A percentile compares a stretch with the other conserved stretches of the same genome.
phyloP scores from a whole-genome alignment of 495 filamentous ascomycete species.

The Penicillium macrosclerotiorum region DNA sequence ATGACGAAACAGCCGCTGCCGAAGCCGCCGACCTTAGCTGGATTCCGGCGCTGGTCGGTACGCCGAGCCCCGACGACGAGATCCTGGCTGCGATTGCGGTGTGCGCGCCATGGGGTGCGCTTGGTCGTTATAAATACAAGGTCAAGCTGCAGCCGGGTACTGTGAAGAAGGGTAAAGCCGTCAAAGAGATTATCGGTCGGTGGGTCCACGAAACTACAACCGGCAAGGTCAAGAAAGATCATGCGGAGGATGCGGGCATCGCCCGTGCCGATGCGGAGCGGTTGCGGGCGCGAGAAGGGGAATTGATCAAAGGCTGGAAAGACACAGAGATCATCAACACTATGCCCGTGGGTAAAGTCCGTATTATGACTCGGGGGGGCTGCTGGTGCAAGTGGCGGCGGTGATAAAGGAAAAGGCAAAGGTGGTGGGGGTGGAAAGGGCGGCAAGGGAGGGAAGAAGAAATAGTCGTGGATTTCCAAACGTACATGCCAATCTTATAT shows the following conservation, averaged over 20 bases:
- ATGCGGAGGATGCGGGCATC: constrained; percentile 48
- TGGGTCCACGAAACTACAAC: constrained; percentile 61
- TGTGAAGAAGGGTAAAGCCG: constrained; percentile 91
- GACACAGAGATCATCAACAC: constrained; percentile 77
- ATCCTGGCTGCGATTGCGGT: constrained; percentile 86
- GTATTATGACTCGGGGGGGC: constrained; percentile 65
- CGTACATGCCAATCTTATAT: too few species aligned
- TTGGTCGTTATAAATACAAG: constrained; percentile 79
- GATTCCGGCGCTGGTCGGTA: constrained; percentile 75
- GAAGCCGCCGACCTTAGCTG: constrained; percentile 50
- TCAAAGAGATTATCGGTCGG: constrained; percentile 76
- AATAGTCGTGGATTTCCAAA: neutral
- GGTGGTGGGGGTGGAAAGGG: constrained; percentile 45
- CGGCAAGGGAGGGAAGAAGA: constrained; percentile 29
- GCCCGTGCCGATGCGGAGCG: constrained; percentile 66
- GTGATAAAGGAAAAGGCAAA: constrained; percentile 46
- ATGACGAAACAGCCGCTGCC: constrained; percentile 48
- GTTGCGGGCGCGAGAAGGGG: constrained; percentile 78
- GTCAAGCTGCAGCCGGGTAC: constrained; percentile 88
- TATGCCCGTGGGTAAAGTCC: constrained; percentile 82
- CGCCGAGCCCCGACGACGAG: constrained; percentile 76
- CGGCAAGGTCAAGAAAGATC: constrained; percentile 49
- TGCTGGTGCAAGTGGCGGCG: constrained; percentile 40
- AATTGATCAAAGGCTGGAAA: constrained; percentile 76
- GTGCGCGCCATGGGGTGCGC: constrained; percentile 84